Conservation (phyloP, 768 basidiomycete species). For the Pleurotus sapidus region DNA sequence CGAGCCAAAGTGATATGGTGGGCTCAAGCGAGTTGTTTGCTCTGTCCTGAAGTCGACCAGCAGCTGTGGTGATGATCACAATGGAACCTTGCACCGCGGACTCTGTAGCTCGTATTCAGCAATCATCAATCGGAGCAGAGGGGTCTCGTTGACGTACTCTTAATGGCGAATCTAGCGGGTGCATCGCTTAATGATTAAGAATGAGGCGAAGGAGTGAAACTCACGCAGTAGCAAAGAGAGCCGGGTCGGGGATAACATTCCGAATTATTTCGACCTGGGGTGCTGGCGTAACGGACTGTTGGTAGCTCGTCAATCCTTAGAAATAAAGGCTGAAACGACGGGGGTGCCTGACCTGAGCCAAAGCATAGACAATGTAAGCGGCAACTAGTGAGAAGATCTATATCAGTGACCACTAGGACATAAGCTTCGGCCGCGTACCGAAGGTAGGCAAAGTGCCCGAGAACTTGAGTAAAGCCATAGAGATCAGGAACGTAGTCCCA, state of each 20-base stretch:
- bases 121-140: not conserved
- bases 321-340: not conserved
- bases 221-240: conserved; percentile 37
- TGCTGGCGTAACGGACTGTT: conserved; percentile 29
- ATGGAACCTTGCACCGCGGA: conserved; percentile 39
- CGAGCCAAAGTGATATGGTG: conserved; percentile 35
- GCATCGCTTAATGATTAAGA: not conserved
- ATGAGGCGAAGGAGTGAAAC: conserved; percentile 8
- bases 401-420: too few relatives aligned
- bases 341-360: conserved; percentile 28
- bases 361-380: conserved; percentile 39
- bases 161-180: conserved; percentile 31
- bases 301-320: not conserved
- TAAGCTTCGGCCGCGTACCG: conserved; percentile 13
- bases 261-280: conserved; percentile 37
- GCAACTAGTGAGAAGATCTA: conserved; percentile 22
- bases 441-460: conserved; percentile 34
- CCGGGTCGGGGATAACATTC: conserved; percentile 36
- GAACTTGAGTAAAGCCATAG: conserved; percentile 38
- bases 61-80: conserved; percentile 39
- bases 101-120: conserved; percentile 20
- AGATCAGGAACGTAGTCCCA: conserved; percentile 34
- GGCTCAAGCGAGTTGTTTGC: conserved; percentile 32
- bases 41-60: conserved; percentile 36
- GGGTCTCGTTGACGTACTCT: conserved; percentile 23